These are phyloP conservation scores for apple (Malus domestica) DNA, from an alignment of 306 rosid genomes.

Conservation along the genomic window ASM211411v1 NC_041792.1:30548907-30549406, in stretches of 20 bases:
- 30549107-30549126: neutral
- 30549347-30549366: neutral
- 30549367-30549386: neutral
- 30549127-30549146: neutral
- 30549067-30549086: neutral
- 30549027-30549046: neutral
- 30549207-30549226: neutral
- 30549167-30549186: neutral
- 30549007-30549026: neutral
- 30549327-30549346: neutral
- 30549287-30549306: neutral
- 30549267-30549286: neutral
- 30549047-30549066: neutral
- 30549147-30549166: neutral
- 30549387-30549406: neutral
- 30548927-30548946: neutral
- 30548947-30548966: neutral
- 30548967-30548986: neutral
- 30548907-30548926: neutral
- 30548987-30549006: neutral
- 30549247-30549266: slow-evolving; percentile 13
- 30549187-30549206: neutral
- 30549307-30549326: slow-evolving; percentile 1
- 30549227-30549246: neutral
- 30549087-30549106: neutral